A percentile compares a stretch with the other conserved stretches of the same genome.
phyloP scores from a whole-genome alignment of 208 protist species.

The Trypanosoma conorhini region DNA sequence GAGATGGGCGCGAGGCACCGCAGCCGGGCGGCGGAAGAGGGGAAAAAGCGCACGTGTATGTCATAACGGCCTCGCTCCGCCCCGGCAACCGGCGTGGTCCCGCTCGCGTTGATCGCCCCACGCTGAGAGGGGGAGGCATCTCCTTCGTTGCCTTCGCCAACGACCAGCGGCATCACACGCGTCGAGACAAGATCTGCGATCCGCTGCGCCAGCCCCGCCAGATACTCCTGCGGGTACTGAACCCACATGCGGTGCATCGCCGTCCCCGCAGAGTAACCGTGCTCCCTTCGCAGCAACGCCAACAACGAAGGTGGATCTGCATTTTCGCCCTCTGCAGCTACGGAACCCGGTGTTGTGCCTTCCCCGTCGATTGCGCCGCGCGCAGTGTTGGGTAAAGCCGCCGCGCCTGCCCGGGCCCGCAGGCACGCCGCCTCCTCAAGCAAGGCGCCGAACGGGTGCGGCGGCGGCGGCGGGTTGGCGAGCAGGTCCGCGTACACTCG shows the following conservation, averaged over 20 bases:
- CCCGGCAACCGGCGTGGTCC: conserved; percentile 11
- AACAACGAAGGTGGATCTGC: conserved; percentile 18
- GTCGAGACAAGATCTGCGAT: conserved; percentile 25
- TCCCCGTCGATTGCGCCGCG: not conserved
- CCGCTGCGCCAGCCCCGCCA: conserved; percentile 25
- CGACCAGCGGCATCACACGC: conserved; percentile 16
- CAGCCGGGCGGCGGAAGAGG: conserved; percentile 17
- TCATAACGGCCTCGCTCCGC: conserved; percentile 28
- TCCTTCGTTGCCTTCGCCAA: not conserved
- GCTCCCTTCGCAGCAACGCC: conserved; percentile 17
- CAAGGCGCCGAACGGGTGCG: conserved; percentile 30
- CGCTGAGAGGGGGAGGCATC: not conserved
- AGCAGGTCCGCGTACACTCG: conserved; percentile 43
- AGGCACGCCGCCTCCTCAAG: conserved; percentile 19
- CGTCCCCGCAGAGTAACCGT: conserved; percentile 42
- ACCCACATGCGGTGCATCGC: conserved; percentile 58
- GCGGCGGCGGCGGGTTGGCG: conserved; percentile 20
- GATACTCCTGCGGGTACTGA: conserved; percentile 31
- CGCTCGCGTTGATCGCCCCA: conserved; percentile 3
- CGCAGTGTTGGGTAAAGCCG: not conserved
- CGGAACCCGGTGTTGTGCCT: not conserved
- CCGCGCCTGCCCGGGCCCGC: not conserved
- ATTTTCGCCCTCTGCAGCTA: not conserved
- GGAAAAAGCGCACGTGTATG: conserved; percentile 73
- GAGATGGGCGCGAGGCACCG: not conserved